phyloP scores from a whole-genome alignment of 352 stramenopile species.

The Globisporangium sylvaticum region DNA sequence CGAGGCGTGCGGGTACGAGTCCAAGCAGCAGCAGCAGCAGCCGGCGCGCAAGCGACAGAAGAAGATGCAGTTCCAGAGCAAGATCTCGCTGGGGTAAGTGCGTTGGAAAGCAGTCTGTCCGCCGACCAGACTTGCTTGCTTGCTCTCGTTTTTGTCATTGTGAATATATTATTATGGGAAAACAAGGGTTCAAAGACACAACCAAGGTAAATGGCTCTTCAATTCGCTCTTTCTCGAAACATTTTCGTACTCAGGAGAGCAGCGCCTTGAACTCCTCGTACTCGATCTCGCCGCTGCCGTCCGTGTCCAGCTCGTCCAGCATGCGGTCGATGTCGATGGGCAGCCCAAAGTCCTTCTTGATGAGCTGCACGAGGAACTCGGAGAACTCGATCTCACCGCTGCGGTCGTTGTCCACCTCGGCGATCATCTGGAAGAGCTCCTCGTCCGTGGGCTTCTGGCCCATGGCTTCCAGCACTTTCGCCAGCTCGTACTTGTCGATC shows the following conservation, averaged over 20 bases:
- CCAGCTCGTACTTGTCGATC: conserved; percentile 94
- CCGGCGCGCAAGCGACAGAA: conserved; percentile 56
- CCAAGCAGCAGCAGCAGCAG: conserved; percentile 17
- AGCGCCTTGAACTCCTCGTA: conserved; percentile 96
- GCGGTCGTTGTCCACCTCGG: conserved; percentile 91
- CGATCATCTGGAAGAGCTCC: conserved; percentile 97
- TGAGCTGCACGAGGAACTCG: conserved; percentile 96
- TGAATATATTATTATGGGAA: conserved; percentile 23
- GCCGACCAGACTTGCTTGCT: neutral
- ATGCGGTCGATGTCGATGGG: conserved; percentile 97
- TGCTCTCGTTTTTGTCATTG: conserved; percentile 7
- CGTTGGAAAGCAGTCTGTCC: too few species aligned
- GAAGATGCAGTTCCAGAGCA: conserved; percentile 78
- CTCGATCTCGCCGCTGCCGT: conserved; percentile 93
- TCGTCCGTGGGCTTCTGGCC: conserved; percentile 96
- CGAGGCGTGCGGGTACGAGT: conserved; percentile 64
- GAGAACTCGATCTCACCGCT: conserved; percentile 96
- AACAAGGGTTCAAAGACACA: conserved; percentile 1
- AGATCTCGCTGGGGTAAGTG: conserved; percentile 46
- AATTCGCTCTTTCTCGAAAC: neutral
- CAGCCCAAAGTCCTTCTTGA: conserved; percentile 95
- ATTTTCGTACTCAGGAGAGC: conserved; percentile 43
- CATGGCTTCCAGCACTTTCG: conserved; percentile 96
- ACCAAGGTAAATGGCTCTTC: neutral
- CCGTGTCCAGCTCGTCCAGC: conserved; percentile 93